Evolutionary conservation across 225 moss, liverwort and hornwort species (phyloP).

Genomic region (Antitrichia curtipendula): DNA sequence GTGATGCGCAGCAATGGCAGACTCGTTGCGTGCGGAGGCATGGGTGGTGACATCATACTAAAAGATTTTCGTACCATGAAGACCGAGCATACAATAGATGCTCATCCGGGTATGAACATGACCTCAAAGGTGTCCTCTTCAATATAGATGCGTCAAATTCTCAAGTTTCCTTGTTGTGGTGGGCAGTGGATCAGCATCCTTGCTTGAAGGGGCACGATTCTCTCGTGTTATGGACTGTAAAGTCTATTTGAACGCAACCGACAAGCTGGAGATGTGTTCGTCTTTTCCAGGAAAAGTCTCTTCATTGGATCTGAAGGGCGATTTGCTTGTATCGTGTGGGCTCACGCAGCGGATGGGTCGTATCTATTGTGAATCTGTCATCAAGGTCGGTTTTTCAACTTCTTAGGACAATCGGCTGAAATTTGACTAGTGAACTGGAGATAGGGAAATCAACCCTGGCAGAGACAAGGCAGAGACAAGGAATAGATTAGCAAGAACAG

Average conservation of each 20-base stretch:
- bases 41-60: slow-evolving; percentile 37
- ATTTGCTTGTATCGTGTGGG: slow-evolving; percentile 62
- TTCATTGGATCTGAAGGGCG: slow-evolving; percentile 58
- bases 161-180: slow-evolving; percentile 6
- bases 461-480: neutral
- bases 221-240: slow-evolving; percentile 1
- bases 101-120: slow-evolving; percentile 36
- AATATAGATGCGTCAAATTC: neutral
- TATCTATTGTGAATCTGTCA: slow-evolving; percentile 46
- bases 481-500: neutral
- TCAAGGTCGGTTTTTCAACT: slow-evolving; percentile 35
- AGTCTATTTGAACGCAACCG: slow-evolving; percentile 15
- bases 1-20: slow-evolving; percentile 59
- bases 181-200: slow-evolving; percentile 6
- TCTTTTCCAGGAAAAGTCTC: slow-evolving; percentile 50
- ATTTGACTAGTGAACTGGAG: neutral
- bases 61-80: slow-evolving; percentile 64
- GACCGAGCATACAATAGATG: slow-evolving; percentile 63
- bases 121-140: neutral
- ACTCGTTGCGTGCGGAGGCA: slow-evolving; percentile 56
- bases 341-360: slow-evolving; percentile 50
- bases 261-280: slow-evolving; percentile 29
- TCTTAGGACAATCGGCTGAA: neutral
- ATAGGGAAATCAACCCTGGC: neutral
- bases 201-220: slow-evolving; percentile 7